phyloP scores from a whole-genome alignment of 331 rosid species.

The Phaseolus coccineus region DNA sequence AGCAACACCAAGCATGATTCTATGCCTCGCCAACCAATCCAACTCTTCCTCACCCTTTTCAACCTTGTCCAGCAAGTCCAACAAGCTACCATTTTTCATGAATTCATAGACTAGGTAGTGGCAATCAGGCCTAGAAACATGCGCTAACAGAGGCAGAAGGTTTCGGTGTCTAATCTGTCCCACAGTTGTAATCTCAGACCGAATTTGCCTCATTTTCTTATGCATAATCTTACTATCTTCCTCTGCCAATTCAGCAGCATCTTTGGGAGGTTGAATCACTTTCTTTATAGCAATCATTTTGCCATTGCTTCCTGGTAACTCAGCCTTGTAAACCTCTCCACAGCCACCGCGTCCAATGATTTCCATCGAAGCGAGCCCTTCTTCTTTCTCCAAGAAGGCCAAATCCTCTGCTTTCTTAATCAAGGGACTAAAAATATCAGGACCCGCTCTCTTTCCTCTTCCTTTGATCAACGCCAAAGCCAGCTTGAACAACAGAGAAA shows the following conservation, averaged over 20 bases:
- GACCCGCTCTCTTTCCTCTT: slow-evolving; percentile 62
- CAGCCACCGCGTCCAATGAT: slow-evolving; percentile 80
- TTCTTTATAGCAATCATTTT: slow-evolving; percentile 86
- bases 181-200: slow-evolving; percentile 81
- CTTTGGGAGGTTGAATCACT: slow-evolving; percentile 75
- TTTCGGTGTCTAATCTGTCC: slow-evolving; percentile 89
- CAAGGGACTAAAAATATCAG: slow-evolving; percentile 70
- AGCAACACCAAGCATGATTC: slow-evolving; percentile 74
- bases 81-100: slow-evolving; percentile 96
- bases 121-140: slow-evolving; percentile 75
- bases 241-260: slow-evolving; percentile 60
- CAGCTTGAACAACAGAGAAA: slow-evolving; percentile 70
- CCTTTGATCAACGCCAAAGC: slow-evolving; percentile 63
- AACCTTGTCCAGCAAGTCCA: slow-evolving; percentile 55
- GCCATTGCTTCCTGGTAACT: slow-evolving; percentile 73
- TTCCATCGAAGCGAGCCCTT: slow-evolving; percentile 63
- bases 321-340: slow-evolving; percentile 84
- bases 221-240: slow-evolving; percentile 75
- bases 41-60: slow-evolving; percentile 51
- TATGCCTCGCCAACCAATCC: slow-evolving; percentile 79
- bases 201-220: slow-evolving; percentile 87
- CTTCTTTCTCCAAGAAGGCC: slow-evolving; percentile 85
- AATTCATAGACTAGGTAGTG: slow-evolving; percentile 88
- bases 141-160: slow-evolving; percentile 83
- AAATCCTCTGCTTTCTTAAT: slow-evolving; percentile 74